These are phyloP conservation scores for Coleophoma crateriformis DNA, from an alignment of 2,329 filamentous ascomycete species.

Conservation along the genomic window DNA sequence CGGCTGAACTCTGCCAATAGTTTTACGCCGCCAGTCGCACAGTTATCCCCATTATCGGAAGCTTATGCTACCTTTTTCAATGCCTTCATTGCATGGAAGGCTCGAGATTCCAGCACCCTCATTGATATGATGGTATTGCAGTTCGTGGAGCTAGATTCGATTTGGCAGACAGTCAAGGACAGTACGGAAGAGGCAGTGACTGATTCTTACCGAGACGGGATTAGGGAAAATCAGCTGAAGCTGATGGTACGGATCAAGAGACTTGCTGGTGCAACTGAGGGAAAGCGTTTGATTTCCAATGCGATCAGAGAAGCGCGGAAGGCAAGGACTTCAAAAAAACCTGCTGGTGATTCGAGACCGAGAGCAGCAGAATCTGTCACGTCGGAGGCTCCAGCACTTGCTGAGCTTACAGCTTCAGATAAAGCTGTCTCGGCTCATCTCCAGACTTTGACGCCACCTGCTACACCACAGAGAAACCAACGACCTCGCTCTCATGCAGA, in stretches of 20 bases:
- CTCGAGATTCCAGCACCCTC: conserved; percentile 70
- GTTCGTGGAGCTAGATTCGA: conserved; percentile 78
- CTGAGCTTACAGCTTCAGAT: conserved; percentile 34
- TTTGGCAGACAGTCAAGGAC: conserved; percentile 78
- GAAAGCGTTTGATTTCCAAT: conserved; percentile 67
- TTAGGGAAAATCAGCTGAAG: conserved; percentile 75
- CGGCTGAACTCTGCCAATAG: conserved; percentile 61
- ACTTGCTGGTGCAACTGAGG: conserved; percentile 65
- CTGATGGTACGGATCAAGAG: conserved; percentile 75
- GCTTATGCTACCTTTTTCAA: conserved; percentile 70
- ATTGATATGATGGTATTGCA: conserved; percentile 83
- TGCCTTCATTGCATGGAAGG: conserved; percentile 80
- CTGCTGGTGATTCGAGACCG: conserved; percentile 64
- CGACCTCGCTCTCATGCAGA: conserved; percentile 18
- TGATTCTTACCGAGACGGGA: conserved; percentile 72
- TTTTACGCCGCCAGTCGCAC: conserved; percentile 58
- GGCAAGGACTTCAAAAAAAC: conserved; percentile 57
- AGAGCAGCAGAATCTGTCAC: conserved; percentile 41
- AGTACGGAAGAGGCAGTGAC: conserved; percentile 68
- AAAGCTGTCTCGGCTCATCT: conserved; percentile 32
- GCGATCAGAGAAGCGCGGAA: conserved; percentile 69
- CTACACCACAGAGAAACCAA: conserved; percentile 35
- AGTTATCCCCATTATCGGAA: conserved; percentile 59
- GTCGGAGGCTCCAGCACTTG: conserved; percentile 32
- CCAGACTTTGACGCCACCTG: conserved; percentile 48